Percentiles rank a stretch among this genome's conserved stretches.
These are phyloP conservation scores for Cordyceps pruinosa DNA, from an alignment of 2,329 filamentous ascomycete species.

Conservation along the genomic window DNA sequence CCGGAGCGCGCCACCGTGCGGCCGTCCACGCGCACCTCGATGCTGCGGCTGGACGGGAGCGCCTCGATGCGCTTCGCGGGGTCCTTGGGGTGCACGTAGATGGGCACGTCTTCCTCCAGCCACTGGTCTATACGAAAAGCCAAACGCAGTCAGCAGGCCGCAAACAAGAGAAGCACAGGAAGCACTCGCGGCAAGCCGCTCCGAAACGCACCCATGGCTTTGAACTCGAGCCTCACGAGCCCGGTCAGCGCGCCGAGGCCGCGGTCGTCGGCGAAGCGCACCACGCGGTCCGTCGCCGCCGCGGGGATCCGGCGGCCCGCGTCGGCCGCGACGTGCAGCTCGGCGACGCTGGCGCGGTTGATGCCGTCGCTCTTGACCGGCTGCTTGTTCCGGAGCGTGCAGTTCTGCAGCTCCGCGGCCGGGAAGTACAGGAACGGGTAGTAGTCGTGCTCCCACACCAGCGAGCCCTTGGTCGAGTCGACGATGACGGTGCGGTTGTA, in stretches of 20 bases:
- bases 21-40: slow-evolving; percentile 45
- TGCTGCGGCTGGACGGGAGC: slow-evolving; percentile 44
- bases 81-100: slow-evolving; percentile 59
- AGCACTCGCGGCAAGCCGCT: neutral
- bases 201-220: slow-evolving; percentile 25
- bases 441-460: slow-evolving; percentile 40
- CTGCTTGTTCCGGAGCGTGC: slow-evolving; percentile 21
- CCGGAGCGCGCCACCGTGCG: slow-evolving; percentile 38
- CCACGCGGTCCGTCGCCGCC: slow-evolving; percentile 25
- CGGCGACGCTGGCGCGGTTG: slow-evolving; percentile 22
- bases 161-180: neutral
- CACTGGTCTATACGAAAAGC: slow-evolving; percentile 27
- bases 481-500: slow-evolving; percentile 27
- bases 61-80: slow-evolving; percentile 60
- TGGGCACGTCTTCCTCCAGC: slow-evolving; percentile 51
- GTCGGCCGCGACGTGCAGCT: slow-evolving; percentile 23
- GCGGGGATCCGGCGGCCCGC: slow-evolving; percentile 18
- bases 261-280: slow-evolving; percentile 34
- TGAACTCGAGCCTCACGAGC: slow-evolving; percentile 29
- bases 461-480: slow-evolving; percentile 31
- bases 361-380: slow-evolving; percentile 21
- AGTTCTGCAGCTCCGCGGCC: slow-evolving; percentile 21
- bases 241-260: slow-evolving; percentile 27
- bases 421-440: slow-evolving; percentile 43
- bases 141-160: neutral